phyloP scores from a whole-genome alignment of 345 rosid species.

The Cardamine chenopodiifolia region DNA sequence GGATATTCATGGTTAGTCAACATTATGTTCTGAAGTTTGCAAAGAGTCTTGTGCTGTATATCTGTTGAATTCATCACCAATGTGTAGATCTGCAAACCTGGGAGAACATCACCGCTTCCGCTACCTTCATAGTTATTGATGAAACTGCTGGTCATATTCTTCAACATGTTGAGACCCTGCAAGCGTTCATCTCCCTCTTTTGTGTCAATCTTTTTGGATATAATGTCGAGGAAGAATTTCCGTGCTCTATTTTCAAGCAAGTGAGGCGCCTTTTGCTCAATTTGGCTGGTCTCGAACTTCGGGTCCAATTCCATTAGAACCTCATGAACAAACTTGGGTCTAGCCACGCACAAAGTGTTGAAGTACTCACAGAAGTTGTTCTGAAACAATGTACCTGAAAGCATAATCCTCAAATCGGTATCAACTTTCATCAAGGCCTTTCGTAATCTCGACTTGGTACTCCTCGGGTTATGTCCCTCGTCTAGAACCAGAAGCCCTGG shows the following conservation, averaged over 20 bases:
- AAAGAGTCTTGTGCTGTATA: slow-evolving; percentile 59
- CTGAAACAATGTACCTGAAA: slow-evolving; percentile 91
- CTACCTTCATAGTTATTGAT: slow-evolving; percentile 78
- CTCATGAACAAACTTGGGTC: slow-evolving; percentile 78
- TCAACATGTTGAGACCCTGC: slow-evolving; percentile 78
- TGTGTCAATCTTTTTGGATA: slow-evolving; percentile 77
- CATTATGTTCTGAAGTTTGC: slow-evolving; percentile 71
- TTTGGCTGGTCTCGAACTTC: slow-evolving; percentile 53
- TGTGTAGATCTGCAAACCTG: slow-evolving; percentile 90
- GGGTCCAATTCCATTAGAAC: slow-evolving; percentile 68
- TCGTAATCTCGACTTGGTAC: slow-evolving; percentile 88
- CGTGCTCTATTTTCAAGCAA: slow-evolving; percentile 78
- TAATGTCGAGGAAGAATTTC: slow-evolving; percentile 76
- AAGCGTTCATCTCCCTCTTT: slow-evolving; percentile 62
- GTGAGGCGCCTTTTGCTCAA: slow-evolving; percentile 58
- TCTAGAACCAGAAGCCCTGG: slow-evolving; percentile 84
- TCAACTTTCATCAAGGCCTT: slow-evolving; percentile 90
- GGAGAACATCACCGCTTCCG: slow-evolving; percentile 59
- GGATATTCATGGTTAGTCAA: slow-evolving; percentile 65
- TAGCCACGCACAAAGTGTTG: slow-evolving; percentile 86
- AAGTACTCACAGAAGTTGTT: slow-evolving; percentile 95
- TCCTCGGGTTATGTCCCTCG: slow-evolving; percentile 94
- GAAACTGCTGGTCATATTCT: slow-evolving; percentile 66
- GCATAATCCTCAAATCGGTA: slow-evolving; percentile 74
- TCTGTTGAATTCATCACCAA: slow-evolving; percentile 83